These are phyloP conservation scores for Myxozyma monticola DNA, from an alignment of 805 yeast species.

Conservation along the genomic window DNA sequence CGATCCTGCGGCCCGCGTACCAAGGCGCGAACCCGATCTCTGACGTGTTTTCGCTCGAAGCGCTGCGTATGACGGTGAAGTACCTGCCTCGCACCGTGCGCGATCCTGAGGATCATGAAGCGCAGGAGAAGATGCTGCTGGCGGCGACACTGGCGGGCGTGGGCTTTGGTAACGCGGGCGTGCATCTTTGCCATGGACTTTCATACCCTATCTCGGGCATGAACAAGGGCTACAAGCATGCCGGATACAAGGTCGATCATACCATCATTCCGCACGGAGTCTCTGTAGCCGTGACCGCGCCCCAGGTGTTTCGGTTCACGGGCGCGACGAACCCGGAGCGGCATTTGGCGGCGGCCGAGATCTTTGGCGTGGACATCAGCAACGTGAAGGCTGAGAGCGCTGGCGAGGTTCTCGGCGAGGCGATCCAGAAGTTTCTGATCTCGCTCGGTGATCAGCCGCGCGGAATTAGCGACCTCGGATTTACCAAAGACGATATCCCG, in stretches of 20 bases:
- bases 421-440: constrained; percentile 39
- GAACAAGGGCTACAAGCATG: constrained; percentile 41
- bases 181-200: constrained; percentile 47
- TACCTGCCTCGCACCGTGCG: constrained; percentile 44
- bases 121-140: constrained; percentile 46
- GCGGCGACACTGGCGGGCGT: constrained; percentile 50
- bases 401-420: constrained; percentile 43
- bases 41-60: constrained; percentile 47
- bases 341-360: constrained; percentile 41
- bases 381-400: constrained; percentile 42
- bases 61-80: constrained; percentile 43
- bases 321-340: constrained; percentile 45
- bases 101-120: constrained; percentile 45
- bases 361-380: constrained; percentile 41
- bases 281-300: constrained; percentile 48
- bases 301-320: constrained; percentile 45
- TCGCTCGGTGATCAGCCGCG: constrained; percentile 42
- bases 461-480: constrained; percentile 42
- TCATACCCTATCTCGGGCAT: constrained; percentile 45
- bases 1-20: constrained; percentile 44
- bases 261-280: constrained; percentile 49
- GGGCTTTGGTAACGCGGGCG: constrained; percentile 50
- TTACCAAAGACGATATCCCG: constrained; percentile 38
- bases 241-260: constrained; percentile 43
- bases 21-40: constrained; percentile 50